phyloP scores from a whole-genome alignment of 129 eudicot species.

The Apium graveolens region DNA sequence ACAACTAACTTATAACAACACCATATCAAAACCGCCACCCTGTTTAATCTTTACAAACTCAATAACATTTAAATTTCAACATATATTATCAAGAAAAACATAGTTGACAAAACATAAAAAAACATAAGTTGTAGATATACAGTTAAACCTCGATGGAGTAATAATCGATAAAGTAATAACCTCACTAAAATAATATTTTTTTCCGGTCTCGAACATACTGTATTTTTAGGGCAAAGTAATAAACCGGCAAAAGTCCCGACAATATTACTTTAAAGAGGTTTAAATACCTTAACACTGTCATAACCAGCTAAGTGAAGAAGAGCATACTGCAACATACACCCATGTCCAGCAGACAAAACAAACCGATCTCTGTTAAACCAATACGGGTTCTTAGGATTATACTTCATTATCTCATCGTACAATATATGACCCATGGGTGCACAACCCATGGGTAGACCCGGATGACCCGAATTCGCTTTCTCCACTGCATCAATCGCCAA shows the following conservation, averaged over 20 bases:
- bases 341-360: constrained; percentile 54
- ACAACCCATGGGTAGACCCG: constrained; percentile 60
- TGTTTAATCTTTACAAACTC: background rate
- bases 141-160: too few relatives aligned
- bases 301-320: constrained; percentile 54
- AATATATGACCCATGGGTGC: constrained; percentile 58
- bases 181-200: too few relatives aligned
- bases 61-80: background rate
- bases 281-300: constrained; percentile 45
- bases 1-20: background rate
- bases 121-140: too few relatives aligned
- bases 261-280: too few relatives aligned
- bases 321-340: constrained; percentile 60
- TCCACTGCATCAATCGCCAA: constrained; percentile 52
- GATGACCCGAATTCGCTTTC: constrained; percentile 61
- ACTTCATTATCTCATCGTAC: constrained; percentile 47
- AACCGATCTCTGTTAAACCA: constrained; percentile 60
- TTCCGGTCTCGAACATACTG: too few relatives aligned
- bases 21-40: background rate
- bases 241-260: too few relatives aligned
- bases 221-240: too few relatives aligned
- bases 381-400: constrained; percentile 48
- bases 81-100: background rate
- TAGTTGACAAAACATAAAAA: background rate
- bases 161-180: too few relatives aligned